A percentile compares a stretch with the other conserved stretches of the same genome.
Conservation (phyloP, 495 filamentous ascomycete species). For the Schizothecium vesticola region DNA sequence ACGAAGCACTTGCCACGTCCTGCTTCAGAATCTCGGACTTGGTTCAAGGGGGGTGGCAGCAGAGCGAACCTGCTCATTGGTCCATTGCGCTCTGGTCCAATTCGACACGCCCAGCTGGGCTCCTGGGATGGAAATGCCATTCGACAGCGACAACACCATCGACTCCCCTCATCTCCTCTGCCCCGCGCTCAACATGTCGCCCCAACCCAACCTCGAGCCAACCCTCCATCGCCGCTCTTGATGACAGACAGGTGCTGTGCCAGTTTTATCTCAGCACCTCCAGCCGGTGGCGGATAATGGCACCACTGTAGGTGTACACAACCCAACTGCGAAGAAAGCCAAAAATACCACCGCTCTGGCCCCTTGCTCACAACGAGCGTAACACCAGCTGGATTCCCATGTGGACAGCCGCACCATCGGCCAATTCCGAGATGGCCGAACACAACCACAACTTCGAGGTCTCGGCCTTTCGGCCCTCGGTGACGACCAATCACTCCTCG, state of each 20-base stretch:
- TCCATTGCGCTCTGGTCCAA: background rate
- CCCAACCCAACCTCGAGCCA: background rate
- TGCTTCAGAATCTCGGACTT: background rate
- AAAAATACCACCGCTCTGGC: too few relatives aligned
- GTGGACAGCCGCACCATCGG: background rate
- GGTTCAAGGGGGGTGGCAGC: background rate
- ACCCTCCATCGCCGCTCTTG: too few relatives aligned
- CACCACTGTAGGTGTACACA: background rate
- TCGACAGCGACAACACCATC: background rate
- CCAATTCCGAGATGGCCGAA: background rate
- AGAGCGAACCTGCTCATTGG: background rate
- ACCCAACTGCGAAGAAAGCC: too few relatives aligned
- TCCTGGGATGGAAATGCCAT: background rate
- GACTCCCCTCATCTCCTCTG: background rate
- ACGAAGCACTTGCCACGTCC: background rate
- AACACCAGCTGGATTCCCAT: background rate
- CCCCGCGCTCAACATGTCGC: background rate
- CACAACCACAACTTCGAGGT: background rate
- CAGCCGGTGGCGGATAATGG: background rate
- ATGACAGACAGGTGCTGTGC: background rate
- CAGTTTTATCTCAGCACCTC: background rate
- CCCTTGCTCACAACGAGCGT: too few relatives aligned
- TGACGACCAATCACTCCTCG: background rate
- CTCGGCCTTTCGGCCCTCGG: background rate
- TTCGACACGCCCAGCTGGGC: background rate